A percentile compares a stretch with the other conserved stretches of the same genome.
These are phyloP conservation scores for Curvularia verruculosa DNA, from an alignment of 2,329 filamentous ascomycete species.

Conservation along the genomic window DNA sequence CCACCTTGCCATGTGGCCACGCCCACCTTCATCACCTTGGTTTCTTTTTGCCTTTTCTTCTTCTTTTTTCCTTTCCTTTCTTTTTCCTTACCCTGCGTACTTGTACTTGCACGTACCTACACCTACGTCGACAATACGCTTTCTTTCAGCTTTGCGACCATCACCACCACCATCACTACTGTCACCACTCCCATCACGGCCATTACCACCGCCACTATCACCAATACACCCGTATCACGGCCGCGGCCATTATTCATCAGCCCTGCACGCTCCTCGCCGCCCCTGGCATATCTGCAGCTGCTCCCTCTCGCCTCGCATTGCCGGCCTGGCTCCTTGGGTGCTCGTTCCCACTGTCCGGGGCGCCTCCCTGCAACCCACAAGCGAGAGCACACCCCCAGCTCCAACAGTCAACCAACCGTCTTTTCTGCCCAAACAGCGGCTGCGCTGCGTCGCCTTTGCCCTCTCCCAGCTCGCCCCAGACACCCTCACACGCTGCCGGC, in stretches of 20 bases:
- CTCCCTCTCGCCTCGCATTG: constrained; percentile 1
- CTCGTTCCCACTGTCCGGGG: constrained; percentile 7
- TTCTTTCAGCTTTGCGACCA: neutral
- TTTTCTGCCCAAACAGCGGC: constrained; percentile 2
- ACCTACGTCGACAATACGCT: neutral
- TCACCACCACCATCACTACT: neutral
- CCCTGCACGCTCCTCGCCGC: neutral
- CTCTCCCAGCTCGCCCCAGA: constrained; percentile 5
- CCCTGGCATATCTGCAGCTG: constrained; percentile 1
- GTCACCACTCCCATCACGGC: neutral
- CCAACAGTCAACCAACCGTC: constrained; percentile 6
- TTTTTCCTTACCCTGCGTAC: neutral
- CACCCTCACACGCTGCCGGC: neutral
- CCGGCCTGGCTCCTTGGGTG: neutral
- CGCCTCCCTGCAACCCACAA: constrained; percentile 6
- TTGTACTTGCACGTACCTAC: neutral
- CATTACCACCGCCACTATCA: neutral
- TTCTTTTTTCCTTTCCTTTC: neutral
- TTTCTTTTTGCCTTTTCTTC: neutral
- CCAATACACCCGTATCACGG: neutral
- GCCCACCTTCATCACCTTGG: neutral
- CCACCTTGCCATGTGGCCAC: neutral
- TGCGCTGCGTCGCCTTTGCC: neutral
- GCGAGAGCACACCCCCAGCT: constrained; percentile 1
- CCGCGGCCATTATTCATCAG: neutral